Evolutionary conservation across 1,284 basidiomycete genomes (phyloP).

Genomic region (Stygiomarasmius scandens): DNA sequence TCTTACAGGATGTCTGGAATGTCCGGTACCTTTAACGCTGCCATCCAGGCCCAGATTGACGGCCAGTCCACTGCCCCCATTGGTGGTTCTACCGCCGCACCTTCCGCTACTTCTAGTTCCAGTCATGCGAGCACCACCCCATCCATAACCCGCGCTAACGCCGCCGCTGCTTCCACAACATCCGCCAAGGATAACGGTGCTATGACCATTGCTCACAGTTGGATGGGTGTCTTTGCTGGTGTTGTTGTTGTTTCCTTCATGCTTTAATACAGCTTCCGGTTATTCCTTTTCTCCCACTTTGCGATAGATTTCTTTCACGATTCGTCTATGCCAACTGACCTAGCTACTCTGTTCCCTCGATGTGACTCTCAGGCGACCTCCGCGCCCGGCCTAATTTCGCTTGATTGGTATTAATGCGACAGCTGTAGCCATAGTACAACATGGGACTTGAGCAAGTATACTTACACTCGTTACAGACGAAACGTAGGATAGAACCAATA

Average conservation of each 20-base stretch:
- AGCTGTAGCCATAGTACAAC: neutral
- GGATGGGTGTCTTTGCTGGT: conserved; percentile 36
- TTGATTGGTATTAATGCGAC: neutral
- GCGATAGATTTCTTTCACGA: conserved; percentile 3
- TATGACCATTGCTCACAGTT: conserved; percentile 22
- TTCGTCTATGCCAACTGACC: conserved; percentile 20
- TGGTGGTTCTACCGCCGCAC: conserved; percentile 29
- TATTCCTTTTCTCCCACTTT: conserved; percentile 2
- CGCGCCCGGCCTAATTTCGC: neutral
- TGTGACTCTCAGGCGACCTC: neutral
- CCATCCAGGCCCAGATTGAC: conserved; percentile 55
- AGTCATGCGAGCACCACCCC: conserved; percentile 1
- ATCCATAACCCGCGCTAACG: neutral
- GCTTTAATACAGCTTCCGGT: no score
- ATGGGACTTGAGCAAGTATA: conserved; percentile 6
- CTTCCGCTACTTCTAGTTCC: conserved; percentile 16
- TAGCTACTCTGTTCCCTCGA: conserved; percentile 12
- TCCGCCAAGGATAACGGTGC: neutral
- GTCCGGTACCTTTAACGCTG: conserved; percentile 63
- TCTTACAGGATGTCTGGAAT: conserved; percentile 56
- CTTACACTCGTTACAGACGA: conserved; percentile 12
- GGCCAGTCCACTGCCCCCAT: conserved; percentile 62
- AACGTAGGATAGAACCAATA: neutral
- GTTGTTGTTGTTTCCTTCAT: conserved; percentile 37
- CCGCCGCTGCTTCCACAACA: conserved; percentile 6